Conservation (phyloP, 805 yeast genomes). For the Lachancea nothofagi region DNA sequence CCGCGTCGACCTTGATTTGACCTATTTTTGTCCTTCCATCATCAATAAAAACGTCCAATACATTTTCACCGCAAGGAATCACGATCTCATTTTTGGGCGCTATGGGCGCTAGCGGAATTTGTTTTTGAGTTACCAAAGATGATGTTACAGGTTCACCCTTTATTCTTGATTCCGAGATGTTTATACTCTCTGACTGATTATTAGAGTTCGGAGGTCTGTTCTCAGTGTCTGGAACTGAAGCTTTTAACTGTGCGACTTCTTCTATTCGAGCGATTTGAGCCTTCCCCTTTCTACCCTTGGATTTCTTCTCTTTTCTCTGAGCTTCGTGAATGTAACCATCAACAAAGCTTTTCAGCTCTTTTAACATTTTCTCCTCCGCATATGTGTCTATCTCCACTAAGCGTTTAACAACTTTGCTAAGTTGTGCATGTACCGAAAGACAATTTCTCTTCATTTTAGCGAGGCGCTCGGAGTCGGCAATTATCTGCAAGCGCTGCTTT, state of each 20-base stretch:
- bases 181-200: too few species aligned
- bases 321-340: slow-evolving; percentile 2
- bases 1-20: slow-evolving; percentile 13
- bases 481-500: slow-evolving; percentile 40
- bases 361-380: slow-evolving; percentile 11
- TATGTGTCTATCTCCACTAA: slow-evolving; percentile 13
- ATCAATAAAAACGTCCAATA: slow-evolving; percentile 1
- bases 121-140: too few species aligned
- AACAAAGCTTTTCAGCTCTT: slow-evolving; percentile 17
- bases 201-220: too few species aligned
- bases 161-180: not conserved
- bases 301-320: slow-evolving; percentile 8
- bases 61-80: slow-evolving; percentile 1
- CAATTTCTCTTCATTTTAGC: slow-evolving; percentile 20
- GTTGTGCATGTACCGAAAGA: slow-evolving; percentile 19
- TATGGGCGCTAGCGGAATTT: too few species aligned
- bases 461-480: slow-evolving; percentile 16
- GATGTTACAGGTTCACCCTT: not conserved
- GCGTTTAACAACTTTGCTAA: slow-evolving; percentile 19
- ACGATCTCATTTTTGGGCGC: too few species aligned
- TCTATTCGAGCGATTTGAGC: not conserved
- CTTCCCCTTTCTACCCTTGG: not conserved
- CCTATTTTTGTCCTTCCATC: slow-evolving; percentile 3
- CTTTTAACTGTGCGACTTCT: not conserved
- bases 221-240: too few species aligned